Evolutionary conservation across 176 grass and related monocot species (phyloP).

Genomic region (Alopecurus myosuroides): DNA sequence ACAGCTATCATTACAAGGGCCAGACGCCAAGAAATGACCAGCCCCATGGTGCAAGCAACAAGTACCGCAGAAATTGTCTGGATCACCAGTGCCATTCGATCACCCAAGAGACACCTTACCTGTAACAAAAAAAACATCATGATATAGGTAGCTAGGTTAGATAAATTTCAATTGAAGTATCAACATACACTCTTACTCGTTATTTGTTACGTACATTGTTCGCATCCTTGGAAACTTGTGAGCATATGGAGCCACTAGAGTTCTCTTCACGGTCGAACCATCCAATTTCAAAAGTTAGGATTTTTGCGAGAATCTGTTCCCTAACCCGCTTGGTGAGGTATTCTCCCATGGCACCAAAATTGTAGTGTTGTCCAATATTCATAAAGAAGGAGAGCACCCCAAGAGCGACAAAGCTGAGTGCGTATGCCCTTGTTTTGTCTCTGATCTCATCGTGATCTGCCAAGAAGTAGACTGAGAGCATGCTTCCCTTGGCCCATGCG

Average conservation of each 20-base stretch:
- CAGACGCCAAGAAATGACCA: constrained; percentile 85
- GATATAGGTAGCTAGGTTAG: no score
- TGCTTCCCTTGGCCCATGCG: constrained; percentile 83
- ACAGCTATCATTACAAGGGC: constrained; percentile 94
- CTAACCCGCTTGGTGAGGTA: constrained; percentile 95
- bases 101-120: constrained; percentile 91
- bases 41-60: constrained; percentile 86
- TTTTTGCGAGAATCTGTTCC: constrained; percentile 82
- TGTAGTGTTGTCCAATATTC: constrained; percentile 94
- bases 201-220: constrained; percentile 51
- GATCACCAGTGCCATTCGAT: constrained; percentile 80
- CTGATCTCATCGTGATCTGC: constrained; percentile 73
- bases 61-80: constrained; percentile 80
- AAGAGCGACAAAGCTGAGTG: constrained; percentile 68
- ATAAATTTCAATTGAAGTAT: neutral
- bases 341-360: constrained; percentile 93
- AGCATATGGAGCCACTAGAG: constrained; percentile 90
- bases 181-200: neutral
- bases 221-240: constrained; percentile 89
- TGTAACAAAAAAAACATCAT: constrained; percentile 26
- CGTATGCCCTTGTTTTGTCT: constrained; percentile 63
- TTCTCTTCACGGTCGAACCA: constrained; percentile 96
- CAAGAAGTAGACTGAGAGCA: constrained; percentile 88
- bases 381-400: constrained; percentile 74
- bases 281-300: constrained; percentile 86